These are phyloP conservation scores for Trichoderma gamsii DNA, from an alignment of 495 filamentous ascomycete genomes.

Conservation along the genomic window DNA sequence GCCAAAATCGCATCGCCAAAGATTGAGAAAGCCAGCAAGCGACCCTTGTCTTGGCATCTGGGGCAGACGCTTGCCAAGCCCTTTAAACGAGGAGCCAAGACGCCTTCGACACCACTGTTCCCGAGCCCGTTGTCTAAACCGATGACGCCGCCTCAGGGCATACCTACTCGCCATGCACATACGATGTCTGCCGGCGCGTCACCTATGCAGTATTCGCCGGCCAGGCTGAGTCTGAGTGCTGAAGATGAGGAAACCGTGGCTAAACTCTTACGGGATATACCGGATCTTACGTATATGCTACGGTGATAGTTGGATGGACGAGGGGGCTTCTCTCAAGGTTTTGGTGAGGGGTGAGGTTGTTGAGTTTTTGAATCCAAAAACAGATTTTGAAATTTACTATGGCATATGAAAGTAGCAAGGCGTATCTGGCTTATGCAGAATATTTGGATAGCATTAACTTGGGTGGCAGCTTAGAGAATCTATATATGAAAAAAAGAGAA, in stretches of 20 bases:
- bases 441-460: not conserved
- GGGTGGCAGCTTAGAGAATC: not conserved
- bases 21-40: constrained; percentile 9
- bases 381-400: not conserved
- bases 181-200: not conserved
- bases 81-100: not conserved
- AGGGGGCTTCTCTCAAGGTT: not conserved
- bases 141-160: not conserved
- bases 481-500: not conserved
- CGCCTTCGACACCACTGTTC: constrained; percentile 2
- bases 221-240: not conserved
- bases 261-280: constrained; percentile 36
- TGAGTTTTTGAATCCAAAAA: not conserved
- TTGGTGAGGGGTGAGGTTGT: too few species aligned
- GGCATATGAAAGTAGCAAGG: constrained; percentile 5
- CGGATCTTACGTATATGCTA: constrained; percentile 52
- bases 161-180: not conserved
- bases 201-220: not conserved
- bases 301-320: constrained; percentile 20
- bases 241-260: constrained; percentile 32
- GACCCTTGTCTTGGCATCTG: constrained; percentile 10
- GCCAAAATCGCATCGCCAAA: not conserved
- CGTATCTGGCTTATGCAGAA: not conserved
- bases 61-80: not conserved
- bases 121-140: not conserved